Evolutionary conservation across 139 green algal species (phyloP).

Genomic region (Yamagishiella unicocca): DNA sequence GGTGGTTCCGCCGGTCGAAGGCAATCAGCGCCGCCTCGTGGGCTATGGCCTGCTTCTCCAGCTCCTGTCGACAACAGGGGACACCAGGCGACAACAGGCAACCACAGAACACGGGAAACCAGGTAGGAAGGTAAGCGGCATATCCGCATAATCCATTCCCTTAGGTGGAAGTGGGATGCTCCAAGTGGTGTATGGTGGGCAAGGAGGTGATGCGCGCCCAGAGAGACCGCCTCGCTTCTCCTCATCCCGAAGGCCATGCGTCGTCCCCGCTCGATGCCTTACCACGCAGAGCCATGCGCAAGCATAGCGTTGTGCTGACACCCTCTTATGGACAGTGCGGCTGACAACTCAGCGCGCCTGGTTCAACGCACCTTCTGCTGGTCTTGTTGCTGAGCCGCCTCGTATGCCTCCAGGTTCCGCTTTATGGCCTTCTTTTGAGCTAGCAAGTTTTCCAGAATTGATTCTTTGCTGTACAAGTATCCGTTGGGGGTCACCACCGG

Average conservation of each 20-base stretch:
- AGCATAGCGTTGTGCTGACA: too few species aligned
- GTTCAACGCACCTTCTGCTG: slow-evolving; percentile 65
- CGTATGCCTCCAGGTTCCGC: slow-evolving; percentile 81
- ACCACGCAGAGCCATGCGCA: too few species aligned
- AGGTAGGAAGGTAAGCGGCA: too few species aligned
- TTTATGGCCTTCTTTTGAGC: slow-evolving; percentile 92
- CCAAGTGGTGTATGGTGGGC: too few species aligned
- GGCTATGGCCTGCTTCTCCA: slow-evolving; percentile 71
- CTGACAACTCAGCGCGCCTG: too few species aligned
- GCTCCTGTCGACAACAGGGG: slow-evolving; percentile 12
- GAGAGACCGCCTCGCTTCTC: too few species aligned
- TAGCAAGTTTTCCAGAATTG: slow-evolving; percentile 89
- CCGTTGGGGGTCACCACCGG: slow-evolving; percentile 87
- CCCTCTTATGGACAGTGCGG: too few species aligned
- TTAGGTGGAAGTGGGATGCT: too few species aligned
- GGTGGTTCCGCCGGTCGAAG: slow-evolving; percentile 91
- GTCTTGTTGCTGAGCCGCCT: slow-evolving; percentile 76
- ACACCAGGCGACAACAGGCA: not conserved
- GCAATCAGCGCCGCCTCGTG: slow-evolving; percentile 79
- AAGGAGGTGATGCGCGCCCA: too few species aligned
- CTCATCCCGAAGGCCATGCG: too few species aligned
- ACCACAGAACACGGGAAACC: not conserved
- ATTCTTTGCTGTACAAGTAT: slow-evolving; percentile 87
- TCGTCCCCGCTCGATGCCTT: too few species aligned
- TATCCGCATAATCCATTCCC: too few species aligned